Evolutionary conservation across 345 rosid genomes (phyloP).

Genomic region (Rhodamnia argentea): DNA sequence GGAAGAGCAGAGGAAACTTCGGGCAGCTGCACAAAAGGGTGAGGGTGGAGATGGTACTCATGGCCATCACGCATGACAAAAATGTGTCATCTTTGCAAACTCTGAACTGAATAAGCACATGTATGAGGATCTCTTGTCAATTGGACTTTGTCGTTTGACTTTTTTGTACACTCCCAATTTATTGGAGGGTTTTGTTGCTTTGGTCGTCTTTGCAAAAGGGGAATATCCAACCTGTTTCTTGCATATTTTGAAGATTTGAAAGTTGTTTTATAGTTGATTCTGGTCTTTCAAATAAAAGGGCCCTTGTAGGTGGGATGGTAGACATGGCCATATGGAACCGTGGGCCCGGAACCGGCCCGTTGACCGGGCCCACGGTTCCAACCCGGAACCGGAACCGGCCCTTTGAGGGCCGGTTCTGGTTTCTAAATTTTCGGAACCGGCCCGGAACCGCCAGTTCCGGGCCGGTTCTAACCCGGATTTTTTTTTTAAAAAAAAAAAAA

Average conservation of each 20-base stretch:
- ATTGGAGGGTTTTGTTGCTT: background rate
- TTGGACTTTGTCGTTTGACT: background rate
- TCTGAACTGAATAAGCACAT: background rate
- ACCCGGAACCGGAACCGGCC: too few relatives aligned
- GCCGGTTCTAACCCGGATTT: too few relatives aligned
- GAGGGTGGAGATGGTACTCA: conserved; percentile 35
- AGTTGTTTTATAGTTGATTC: background rate
- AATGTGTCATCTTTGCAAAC: background rate
- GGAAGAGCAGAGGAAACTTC: conserved; percentile 90
- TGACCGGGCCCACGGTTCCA: too few relatives aligned
- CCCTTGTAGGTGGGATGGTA: background rate
- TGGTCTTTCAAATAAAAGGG: background rate
- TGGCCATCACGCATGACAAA: conserved; percentile 17
- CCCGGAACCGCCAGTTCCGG: too few relatives aligned
- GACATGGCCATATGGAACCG: too few relatives aligned
- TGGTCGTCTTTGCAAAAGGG: background rate
- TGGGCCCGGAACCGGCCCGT: too few relatives aligned
- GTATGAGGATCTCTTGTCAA: background rate
- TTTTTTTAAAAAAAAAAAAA: too few relatives aligned
- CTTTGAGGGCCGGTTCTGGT: too few relatives aligned
- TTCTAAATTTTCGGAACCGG: too few relatives aligned
- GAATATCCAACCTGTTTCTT: background rate
- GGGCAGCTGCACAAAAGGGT: conserved; percentile 65
- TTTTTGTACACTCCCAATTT: background rate
- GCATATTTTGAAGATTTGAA: background rate